phyloP scores from a whole-genome alignment of 2,329 filamentous ascomycete genomes.

The Chaetomiaceae sp. region DNA sequence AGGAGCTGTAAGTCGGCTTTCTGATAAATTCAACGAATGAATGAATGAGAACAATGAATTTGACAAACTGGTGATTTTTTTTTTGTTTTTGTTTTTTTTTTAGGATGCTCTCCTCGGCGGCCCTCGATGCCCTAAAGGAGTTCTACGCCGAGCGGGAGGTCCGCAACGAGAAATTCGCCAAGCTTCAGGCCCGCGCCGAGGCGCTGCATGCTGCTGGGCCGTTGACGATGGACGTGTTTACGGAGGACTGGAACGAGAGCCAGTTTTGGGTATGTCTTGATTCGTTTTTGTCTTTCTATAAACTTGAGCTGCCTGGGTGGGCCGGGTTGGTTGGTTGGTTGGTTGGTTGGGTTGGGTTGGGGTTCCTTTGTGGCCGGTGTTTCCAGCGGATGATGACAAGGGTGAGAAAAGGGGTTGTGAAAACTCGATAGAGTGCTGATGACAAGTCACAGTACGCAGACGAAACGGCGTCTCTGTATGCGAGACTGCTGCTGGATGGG shows the following conservation, averaged over 20 bases:
- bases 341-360: too few relatives aligned
- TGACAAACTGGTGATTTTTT: too few relatives aligned
- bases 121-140: slow-evolving; percentile 65
- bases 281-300: neutral
- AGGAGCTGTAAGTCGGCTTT: slow-evolving; percentile 42
- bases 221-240: slow-evolving; percentile 65
- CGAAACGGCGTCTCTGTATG: slow-evolving; percentile 61
- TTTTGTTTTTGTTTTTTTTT: neutral
- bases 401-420: too few relatives aligned
- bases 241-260: slow-evolving; percentile 77
- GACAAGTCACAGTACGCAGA: slow-evolving; percentile 57
- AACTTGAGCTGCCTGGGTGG: too few relatives aligned
- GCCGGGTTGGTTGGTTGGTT: too few relatives aligned
- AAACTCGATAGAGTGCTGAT: neutral
- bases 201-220: slow-evolving; percentile 37
- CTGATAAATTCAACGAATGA: too few relatives aligned
- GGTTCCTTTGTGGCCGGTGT: too few relatives aligned
- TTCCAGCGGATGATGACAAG: too few relatives aligned
- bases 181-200: slow-evolving; percentile 60
- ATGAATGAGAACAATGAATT: too few relatives aligned
- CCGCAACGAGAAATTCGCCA: slow-evolving; percentile 61
- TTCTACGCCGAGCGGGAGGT: slow-evolving; percentile 72
- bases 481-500: slow-evolving; percentile 60
- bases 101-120: slow-evolving; percentile 60
- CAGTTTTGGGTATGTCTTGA: slow-evolving; percentile 71